These are phyloP conservation scores for Gigaspora rosea DNA, from an alignment of 192 early-diverging fungal genomes.

Conservation along the genomic window DNA sequence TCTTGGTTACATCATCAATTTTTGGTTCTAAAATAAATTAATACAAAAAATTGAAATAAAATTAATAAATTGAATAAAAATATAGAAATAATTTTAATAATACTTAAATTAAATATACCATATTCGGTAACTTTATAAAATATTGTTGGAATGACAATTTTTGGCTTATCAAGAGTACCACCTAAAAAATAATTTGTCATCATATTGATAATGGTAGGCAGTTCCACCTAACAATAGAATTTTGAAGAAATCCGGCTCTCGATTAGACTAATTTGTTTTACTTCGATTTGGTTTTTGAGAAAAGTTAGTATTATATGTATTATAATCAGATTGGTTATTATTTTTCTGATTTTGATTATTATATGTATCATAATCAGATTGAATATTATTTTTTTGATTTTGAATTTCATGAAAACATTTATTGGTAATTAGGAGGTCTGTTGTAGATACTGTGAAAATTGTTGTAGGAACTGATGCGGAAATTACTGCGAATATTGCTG, in stretches of 20 bases:
- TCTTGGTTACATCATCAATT: slow-evolving; percentile 5
- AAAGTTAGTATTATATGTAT: too few species aligned
- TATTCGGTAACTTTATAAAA: slow-evolving; percentile 15
- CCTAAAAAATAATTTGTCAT: slow-evolving; percentile 22
- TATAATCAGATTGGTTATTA: too few species aligned
- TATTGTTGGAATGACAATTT: slow-evolving; percentile 18
- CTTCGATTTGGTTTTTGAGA: neutral
- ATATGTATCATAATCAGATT: too few species aligned
- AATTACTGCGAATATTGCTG: too few species aligned
- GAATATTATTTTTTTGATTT: too few species aligned
- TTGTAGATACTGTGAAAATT: too few species aligned
- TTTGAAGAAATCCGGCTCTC: neutral
- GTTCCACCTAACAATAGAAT: slow-evolving; percentile 26
- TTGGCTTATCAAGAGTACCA: slow-evolving; percentile 6
- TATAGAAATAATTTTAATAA: neutral
- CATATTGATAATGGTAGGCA: slow-evolving; percentile 15
- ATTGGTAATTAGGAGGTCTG: too few species aligned
- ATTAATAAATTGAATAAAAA: neutral
- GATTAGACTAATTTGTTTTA: neutral
- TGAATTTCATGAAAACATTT: too few species aligned
- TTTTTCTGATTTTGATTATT: too few species aligned
- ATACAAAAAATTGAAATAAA: neutral
- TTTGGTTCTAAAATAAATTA: slow-evolving; percentile 2
- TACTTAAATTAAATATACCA: neutral
- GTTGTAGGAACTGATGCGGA: too few species aligned